Conservation (phyloP, 2,329 filamentous ascomycete genomes). For the Cadophora sp. region DNA sequence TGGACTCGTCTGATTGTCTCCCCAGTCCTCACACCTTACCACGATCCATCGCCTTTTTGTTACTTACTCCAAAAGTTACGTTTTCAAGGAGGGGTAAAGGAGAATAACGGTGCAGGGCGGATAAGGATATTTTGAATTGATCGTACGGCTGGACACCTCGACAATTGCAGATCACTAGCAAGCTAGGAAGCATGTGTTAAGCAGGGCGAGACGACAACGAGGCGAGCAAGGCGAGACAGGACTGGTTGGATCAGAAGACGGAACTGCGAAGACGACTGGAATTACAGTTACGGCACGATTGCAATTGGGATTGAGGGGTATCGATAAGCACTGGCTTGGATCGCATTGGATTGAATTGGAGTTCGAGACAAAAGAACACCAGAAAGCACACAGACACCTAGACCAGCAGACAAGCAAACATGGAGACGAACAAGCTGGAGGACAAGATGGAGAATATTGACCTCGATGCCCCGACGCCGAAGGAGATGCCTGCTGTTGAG, state of each 20-base stretch:
- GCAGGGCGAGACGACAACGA: constrained; percentile 3
- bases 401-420: neutral
- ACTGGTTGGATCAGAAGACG: too few relatives aligned
- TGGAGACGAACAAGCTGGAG: constrained; percentile 6
- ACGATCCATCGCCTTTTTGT: too few relatives aligned
- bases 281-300: neutral
- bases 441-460: constrained; percentile 33
- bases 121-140: too few relatives aligned
- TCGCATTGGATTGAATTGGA: neutral
- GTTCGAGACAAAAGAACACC: neutral
- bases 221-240: neutral
- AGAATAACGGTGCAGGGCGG: neutral
- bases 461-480: constrained; percentile 18
- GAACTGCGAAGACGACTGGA: too few relatives aligned
- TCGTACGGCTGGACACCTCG: too few relatives aligned
- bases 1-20: neutral
- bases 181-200: constrained; percentile 9
- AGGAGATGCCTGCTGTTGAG: neutral
- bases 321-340: neutral
- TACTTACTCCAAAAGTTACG: too few relatives aligned
- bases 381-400: neutral
- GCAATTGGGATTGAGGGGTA: neutral
- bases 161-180: neutral
- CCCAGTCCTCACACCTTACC: too few relatives aligned
- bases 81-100: neutral